These are phyloP conservation scores for Spathaspora arborariae DNA, from an alignment of 805 yeast genomes.

Conservation along the genomic window DNA sequence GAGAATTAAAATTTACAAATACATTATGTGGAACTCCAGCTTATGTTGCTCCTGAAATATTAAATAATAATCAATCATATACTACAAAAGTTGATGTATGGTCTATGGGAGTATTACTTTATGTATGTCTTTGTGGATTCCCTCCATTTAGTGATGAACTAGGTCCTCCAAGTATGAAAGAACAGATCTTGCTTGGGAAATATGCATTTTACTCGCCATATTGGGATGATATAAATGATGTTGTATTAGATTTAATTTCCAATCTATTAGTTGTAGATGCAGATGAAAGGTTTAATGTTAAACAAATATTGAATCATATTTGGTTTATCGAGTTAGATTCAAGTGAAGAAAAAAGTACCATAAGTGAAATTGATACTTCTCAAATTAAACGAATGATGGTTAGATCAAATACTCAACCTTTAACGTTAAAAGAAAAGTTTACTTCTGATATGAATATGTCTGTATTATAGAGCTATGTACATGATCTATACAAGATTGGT, in stretches of 20 bases:
- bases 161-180: conserved; percentile 75
- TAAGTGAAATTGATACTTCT: background rate
- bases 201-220: conserved; percentile 77
- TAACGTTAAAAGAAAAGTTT: conserved; percentile 23
- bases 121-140: conserved; percentile 78
- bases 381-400: conserved; percentile 14
- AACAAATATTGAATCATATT: conserved; percentile 35
- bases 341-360: background rate
- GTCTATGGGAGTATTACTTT: conserved; percentile 76
- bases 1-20: conserved; percentile 69
- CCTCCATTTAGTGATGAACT: conserved; percentile 83
- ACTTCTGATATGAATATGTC: conserved; percentile 4
- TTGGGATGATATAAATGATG: conserved; percentile 70
- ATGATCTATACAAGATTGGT: background rate
- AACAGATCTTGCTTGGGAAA: conserved; percentile 63
- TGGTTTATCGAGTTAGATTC: conserved; percentile 34
- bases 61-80: conserved; percentile 53
- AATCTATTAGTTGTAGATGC: conserved; percentile 55
- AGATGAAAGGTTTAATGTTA: conserved; percentile 37
- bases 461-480: background rate
- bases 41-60: conserved; percentile 80
- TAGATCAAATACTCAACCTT: conserved; percentile 25
- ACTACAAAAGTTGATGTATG: conserved; percentile 75
- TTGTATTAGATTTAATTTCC: conserved; percentile 62
- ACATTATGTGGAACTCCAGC: conserved; percentile 87